These are phyloP conservation scores for Cucurbita argyrosperma DNA, from an alignment of 306 rosid genomes.

Conservation along the genomic window DNA sequence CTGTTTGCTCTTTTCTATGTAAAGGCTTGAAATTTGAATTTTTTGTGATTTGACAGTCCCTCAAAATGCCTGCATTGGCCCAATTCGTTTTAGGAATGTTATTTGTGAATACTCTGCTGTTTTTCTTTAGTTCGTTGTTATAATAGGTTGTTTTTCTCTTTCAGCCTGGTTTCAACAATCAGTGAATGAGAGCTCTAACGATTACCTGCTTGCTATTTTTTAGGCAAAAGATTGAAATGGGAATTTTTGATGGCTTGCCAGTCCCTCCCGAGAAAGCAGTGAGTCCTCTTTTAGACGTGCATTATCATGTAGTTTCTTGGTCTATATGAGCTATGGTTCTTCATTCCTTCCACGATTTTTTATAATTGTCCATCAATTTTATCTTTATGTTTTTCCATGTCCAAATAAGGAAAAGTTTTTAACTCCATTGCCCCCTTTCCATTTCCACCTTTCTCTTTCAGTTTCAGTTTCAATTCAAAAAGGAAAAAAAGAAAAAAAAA, in stretches of 20 bases:
- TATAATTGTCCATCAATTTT: not conserved
- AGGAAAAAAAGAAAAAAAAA: too few relatives aligned
- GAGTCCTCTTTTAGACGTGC: slow-evolving; percentile 15
- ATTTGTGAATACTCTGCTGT: not conserved
- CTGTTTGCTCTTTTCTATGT: slow-evolving; percentile 18
- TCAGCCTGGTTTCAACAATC: slow-evolving; percentile 4
- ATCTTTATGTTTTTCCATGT: not conserved
- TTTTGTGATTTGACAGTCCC: slow-evolving; percentile 77
- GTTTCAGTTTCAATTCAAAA: too few relatives aligned
- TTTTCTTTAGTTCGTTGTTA: not conserved
- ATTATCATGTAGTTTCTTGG: slow-evolving; percentile 11
- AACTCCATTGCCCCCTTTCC: too few relatives aligned
- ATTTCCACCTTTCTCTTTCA: too few relatives aligned
- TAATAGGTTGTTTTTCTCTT: not conserved
- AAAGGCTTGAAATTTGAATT: slow-evolving; percentile 52
- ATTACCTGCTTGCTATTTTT: slow-evolving; percentile 18
- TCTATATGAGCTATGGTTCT: not conserved
- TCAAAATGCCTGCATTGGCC: not conserved
- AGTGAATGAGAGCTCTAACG: slow-evolving; percentile 23
- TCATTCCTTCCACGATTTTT: not conserved
- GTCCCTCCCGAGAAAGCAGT: slow-evolving; percentile 69
- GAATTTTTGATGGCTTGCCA: slow-evolving; percentile 82
- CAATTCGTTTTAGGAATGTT: not conserved
- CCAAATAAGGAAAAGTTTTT: not conserved
- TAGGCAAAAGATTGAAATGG: slow-evolving; percentile 47